Conservation (phyloP, 2,329 filamentous ascomycete species). For the Ascosphaera pollenicola region DNA sequence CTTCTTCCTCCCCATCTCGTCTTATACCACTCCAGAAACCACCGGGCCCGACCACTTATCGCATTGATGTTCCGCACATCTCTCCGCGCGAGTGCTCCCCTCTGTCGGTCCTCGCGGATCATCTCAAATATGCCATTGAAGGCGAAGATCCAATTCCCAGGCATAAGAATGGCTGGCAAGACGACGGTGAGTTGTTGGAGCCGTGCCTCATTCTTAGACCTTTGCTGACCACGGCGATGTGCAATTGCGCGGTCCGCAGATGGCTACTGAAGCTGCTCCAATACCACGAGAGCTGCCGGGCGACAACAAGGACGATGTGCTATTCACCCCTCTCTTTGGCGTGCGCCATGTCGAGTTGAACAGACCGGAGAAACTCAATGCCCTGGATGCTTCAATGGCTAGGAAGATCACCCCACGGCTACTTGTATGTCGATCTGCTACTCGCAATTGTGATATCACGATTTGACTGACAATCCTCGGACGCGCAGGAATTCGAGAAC, state of each 20-base stretch:
- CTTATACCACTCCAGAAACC: slow-evolving; percentile 3
- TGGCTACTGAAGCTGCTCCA: slow-evolving; percentile 16
- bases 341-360: slow-evolving; percentile 87
- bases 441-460: too few relatives aligned
- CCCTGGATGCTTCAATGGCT: slow-evolving; percentile 83
- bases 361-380: slow-evolving; percentile 76
- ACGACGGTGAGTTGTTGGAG: slow-evolving; percentile 26
- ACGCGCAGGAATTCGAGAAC: slow-evolving; percentile 59
- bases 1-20: background rate
- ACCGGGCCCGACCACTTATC: slow-evolving; percentile 3
- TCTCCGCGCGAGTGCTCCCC: slow-evolving; percentile 2
- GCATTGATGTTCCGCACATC: slow-evolving; percentile 23
- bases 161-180: slow-evolving; percentile 23
- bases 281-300: slow-evolving; percentile 32
- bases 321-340: slow-evolving; percentile 76
- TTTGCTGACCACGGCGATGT: too few relatives aligned
- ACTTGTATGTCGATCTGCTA: slow-evolving; percentile 22
- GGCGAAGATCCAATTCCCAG: slow-evolving; percentile 39
- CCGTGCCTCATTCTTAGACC: background rate
- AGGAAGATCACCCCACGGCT: slow-evolving; percentile 80
- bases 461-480: too few relatives aligned
- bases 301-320: slow-evolving; percentile 73
- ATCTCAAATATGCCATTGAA: slow-evolving; percentile 49
- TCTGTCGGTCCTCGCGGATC: slow-evolving; percentile 25
- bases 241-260: slow-evolving; percentile 14